phyloP scores from a whole-genome alignment of 176 grass and related monocot genomes.

The Oryza glaberrima region DNA sequence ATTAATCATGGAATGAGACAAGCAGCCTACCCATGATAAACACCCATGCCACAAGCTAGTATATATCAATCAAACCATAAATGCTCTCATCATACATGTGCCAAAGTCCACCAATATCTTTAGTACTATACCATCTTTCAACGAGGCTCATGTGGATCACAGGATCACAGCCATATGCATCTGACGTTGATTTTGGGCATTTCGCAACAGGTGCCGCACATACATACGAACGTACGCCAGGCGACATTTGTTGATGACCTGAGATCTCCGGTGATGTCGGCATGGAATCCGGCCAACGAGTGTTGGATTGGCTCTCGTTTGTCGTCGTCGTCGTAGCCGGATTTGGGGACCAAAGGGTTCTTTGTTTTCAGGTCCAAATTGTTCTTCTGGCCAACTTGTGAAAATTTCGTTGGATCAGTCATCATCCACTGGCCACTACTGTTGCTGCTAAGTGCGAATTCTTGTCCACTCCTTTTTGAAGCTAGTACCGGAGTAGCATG shows the following conservation, averaged over 20 bases:
- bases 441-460: neutral
- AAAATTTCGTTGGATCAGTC: neutral
- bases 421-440: neutral
- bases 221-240: neutral
- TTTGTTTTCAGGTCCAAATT: conserved; percentile 11
- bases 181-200: conserved; percentile 20
- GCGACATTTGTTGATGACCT: neutral
- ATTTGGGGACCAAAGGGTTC: conserved; percentile 1
- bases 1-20: conserved; percentile 31
- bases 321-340: neutral
- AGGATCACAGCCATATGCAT: neutral
- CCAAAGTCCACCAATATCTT: conserved; percentile 29
- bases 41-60: neutral
- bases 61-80: neutral
- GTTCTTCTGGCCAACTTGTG: neutral
- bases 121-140: conserved; percentile 22
- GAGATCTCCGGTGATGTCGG: conserved; percentile 21
- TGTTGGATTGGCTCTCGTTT: conserved; percentile 8
- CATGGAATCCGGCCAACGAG: neutral
- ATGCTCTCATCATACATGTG: neutral
- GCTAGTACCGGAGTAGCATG: conserved; percentile 5
- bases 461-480: conserved; percentile 15
- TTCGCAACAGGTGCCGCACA: no score
- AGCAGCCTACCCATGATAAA: conserved; percentile 28
- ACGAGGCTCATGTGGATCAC: conserved; percentile 21